Evolutionary conservation across 768 basidiomycete species (phyloP), one percentile per base, ranked within the genome.

Genomic region (Kwoniella sp.): DNA sequence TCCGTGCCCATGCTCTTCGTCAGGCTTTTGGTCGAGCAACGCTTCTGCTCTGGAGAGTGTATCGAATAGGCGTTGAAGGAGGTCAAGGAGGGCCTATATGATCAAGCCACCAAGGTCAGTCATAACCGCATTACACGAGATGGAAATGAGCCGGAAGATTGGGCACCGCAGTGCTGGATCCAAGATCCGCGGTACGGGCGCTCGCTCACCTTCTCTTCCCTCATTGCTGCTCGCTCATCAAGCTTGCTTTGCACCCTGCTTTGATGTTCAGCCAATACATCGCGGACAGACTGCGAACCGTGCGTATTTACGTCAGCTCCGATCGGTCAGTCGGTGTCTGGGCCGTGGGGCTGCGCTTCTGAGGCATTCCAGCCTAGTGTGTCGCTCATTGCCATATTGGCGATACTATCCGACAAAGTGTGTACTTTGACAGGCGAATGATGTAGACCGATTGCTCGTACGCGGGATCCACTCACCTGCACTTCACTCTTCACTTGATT

Each of bases 61-160:
- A 72, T 98, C 96, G 28, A 94, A 93, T 52, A 98, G 88, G 81
- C 92, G 92, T 67, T 97, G 85, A 3, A 98, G 85, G 13, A 94
- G 84, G 70, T 94, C 89, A 22, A 98, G 85, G 53, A 94, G 82
- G 0, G 90, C 87, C 92, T 93, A 71, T 15, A 25, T 22, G 11
- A 17, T 17, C 4, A 11, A 45, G 3, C 34, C 34, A 34, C 20
- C 11, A 8, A 9, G 22, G 50, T 15, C 20, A 25, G 22, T 17
- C 13, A 31, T 22, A 7, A 9, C 7, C 47, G 47, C 47, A 22
- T 15, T 26, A 28, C n/a, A 23, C 26, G 25, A 8, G 53, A 31
- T 52, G 25, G 12, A 11, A 9, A 12, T 52, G 30, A 22, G n/a
- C 56, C 29, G 5, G 23, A 62, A 5, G 47, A n/a, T 13, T 58